A percentile compares a stretch with the other conserved stretches of the same genome.
Evolutionary conservation across 371 early-diverging fungal species (phyloP).

Genomic region (Rhizopus sp.): DNA sequence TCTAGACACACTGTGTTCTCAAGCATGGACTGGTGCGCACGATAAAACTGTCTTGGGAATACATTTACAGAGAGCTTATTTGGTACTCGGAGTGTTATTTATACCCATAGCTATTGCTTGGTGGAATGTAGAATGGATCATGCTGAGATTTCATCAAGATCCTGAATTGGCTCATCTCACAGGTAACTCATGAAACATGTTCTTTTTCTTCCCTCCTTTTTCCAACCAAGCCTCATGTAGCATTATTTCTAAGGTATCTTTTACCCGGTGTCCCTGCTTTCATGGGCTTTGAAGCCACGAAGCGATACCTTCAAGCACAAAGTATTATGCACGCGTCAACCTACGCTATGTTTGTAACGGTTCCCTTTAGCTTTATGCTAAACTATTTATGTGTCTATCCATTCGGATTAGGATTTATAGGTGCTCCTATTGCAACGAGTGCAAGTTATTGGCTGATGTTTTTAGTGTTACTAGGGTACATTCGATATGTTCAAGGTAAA

Average conservation of each 20-base stretch:
- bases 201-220: not conserved
- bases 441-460: constrained; percentile 77
- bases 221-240: constrained; percentile 22
- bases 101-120: constrained; percentile 77
- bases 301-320: constrained; percentile 83
- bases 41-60: constrained; percentile 77
- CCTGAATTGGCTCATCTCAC: constrained; percentile 41
- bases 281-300: constrained; percentile 78
- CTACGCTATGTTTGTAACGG: constrained; percentile 64
- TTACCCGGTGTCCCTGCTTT: constrained; percentile 75
- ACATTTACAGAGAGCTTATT: constrained; percentile 82
- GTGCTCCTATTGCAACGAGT: constrained; percentile 82
- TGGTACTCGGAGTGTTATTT: constrained; percentile 65
- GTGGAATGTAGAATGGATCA: constrained; percentile 65
- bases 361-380: constrained; percentile 75
- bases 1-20: constrained; percentile 88
- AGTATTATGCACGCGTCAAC: constrained; percentile 85
- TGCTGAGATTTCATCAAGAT: constrained; percentile 51
- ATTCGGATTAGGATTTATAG: constrained; percentile 73
- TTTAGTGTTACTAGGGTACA: constrained; percentile 61
- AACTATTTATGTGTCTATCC: constrained; percentile 79
- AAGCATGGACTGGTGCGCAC: constrained; percentile 75
- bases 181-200: constrained; percentile 22
- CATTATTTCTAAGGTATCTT: constrained; percentile 66
- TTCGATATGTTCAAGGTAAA: constrained; percentile 65